A percentile compares a stretch with the other conserved stretches of the same genome.
Conservation (phyloP, 2,329 filamentous ascomycete genomes). For the Sporothrix brunneoviolacea region DNA sequence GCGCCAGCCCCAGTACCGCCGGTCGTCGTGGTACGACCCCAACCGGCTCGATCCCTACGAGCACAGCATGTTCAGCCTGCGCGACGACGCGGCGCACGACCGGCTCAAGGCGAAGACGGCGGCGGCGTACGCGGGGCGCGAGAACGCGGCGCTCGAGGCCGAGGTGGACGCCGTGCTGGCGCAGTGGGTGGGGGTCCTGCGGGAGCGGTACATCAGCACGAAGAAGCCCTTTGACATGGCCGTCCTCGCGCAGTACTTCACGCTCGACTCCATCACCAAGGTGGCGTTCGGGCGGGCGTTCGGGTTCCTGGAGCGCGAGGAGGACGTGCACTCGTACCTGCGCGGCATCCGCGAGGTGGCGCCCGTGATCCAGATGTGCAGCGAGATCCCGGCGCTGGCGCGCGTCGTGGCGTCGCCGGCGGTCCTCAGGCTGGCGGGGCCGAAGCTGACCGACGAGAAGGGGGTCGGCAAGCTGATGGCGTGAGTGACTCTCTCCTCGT, state of each 20-base stretch:
- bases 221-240: constrained; percentile 35
- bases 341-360: constrained; percentile 32
- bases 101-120: constrained; percentile 22
- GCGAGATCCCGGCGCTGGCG: constrained; percentile 31
- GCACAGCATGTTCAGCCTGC: constrained; percentile 42
- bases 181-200: constrained; percentile 16
- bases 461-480: constrained; percentile 24
- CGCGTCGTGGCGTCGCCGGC: constrained; percentile 17
- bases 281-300: constrained; percentile 41
- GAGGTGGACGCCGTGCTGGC: constrained; percentile 21
- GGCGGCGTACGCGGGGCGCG: constrained; percentile 25
- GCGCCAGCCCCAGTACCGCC: constrained; percentile 23
- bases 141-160: constrained; percentile 22
- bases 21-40: constrained; percentile 36
- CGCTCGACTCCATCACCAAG: constrained; percentile 43
- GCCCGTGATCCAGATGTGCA: constrained; percentile 33
- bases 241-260: constrained; percentile 39
- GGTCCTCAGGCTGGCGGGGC: constrained; percentile 31
- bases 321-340: constrained; percentile 39
- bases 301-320: constrained; percentile 36
- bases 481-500: too few relatives aligned
- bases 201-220: constrained; percentile 16
- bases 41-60: constrained; percentile 40
- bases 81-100: constrained; percentile 24
- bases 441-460: constrained; percentile 21